Base-by-base conservation (phyloP, 139 green algal species). In the Eudorina sp. region DNA sequence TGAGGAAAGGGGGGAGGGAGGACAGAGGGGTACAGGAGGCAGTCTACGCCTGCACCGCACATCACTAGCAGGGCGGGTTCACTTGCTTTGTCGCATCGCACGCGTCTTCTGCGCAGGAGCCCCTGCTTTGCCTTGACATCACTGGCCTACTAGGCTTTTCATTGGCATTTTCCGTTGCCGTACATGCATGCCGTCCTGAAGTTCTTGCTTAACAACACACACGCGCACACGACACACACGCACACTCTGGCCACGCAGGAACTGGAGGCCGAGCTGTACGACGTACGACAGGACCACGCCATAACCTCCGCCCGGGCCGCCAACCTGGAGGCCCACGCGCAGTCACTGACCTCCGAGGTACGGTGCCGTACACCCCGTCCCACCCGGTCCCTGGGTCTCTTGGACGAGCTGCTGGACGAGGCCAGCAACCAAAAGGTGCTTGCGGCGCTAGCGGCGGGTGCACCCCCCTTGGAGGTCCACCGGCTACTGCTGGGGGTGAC, bases 401-500 rank as follows among this genome's bases (percentile, higher is more conserved):
- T 74, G 41, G 73, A 58, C 11, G 84, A 89, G 72, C 84, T 84
- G 72, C 58, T 84, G 18, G 53, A 27, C 6, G 53, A 76, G 41
- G 0, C 58, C 4, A 55, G 55, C 3, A 62, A 25, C 43, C 79
- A 86, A 16, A 36, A 73, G 60, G 80, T 86, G 43, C 62, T 83
- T 27, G 38, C 72, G 69, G 53, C 53, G 36, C 70, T 89, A 38
- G 48, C 70, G 53, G 68, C 83, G 27, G 83, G 83, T 18, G 83
- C 70, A 23, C 25, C 53, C 2, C 68, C 83, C 27, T 5, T 34
- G 48, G 83, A 89, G 48, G 18, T 89, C 53, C 84, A 89, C 70
- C 53, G 84, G 1, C 84, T 89, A 41, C 72, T 89, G 55, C 53
- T 83, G 58, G 84, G 84, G n/a, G 36, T 89, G 29, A 84, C 40